Percentiles rank a stretch among this genome's conserved stretches.
phyloP scores from a whole-genome alignment of 2,329 filamentous ascomycete genomes.

The Colletotrichum lindemuthianum region DNA sequence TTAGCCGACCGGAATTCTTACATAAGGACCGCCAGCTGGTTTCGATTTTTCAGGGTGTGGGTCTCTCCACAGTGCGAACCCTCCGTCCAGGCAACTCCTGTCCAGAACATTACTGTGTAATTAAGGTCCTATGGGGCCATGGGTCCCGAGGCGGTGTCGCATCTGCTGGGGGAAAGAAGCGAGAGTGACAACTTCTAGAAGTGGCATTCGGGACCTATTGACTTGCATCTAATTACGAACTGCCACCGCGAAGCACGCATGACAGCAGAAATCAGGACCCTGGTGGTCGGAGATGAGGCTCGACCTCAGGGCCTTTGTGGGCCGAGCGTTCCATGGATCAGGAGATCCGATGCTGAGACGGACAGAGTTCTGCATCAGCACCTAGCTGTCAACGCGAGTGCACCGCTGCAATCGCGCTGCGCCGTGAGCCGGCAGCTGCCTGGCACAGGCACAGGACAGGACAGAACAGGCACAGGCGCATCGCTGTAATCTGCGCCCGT shows the following conservation, averaged over 20 bases:
- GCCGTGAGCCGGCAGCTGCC: too few species aligned
- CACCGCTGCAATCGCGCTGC: too few species aligned
- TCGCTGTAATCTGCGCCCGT: background rate
- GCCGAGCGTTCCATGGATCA: background rate
- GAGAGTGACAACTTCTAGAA: constrained; percentile 32
- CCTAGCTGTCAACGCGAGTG: too few species aligned
- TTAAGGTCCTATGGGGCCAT: constrained; percentile 12
- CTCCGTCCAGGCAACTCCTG: constrained; percentile 2
- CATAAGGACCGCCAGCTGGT: background rate
- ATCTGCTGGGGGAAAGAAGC: constrained; percentile 18
- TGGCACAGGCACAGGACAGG: too few species aligned
- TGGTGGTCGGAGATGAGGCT: constrained; percentile 31
- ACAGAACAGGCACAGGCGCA: too few species aligned
- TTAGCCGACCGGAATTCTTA: constrained; percentile 7
- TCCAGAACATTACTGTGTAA: constrained; percentile 21
- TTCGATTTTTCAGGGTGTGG: constrained; percentile 25
- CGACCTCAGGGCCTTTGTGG: background rate
- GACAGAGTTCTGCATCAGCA: background rate
- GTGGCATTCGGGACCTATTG: constrained; percentile 19
- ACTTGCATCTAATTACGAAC: constrained; percentile 26
- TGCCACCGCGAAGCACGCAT: constrained; percentile 7
- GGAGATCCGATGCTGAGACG: background rate
- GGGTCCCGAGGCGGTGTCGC: constrained; percentile 31
- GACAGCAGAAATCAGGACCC: constrained; percentile 13
- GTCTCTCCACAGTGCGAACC: constrained; percentile 18